A percentile compares a stretch with the other conserved stretches of the same genome.
Conservation (phyloP, 2,329 filamentous ascomycete genomes). For the Ophiostoma montium region DNA sequence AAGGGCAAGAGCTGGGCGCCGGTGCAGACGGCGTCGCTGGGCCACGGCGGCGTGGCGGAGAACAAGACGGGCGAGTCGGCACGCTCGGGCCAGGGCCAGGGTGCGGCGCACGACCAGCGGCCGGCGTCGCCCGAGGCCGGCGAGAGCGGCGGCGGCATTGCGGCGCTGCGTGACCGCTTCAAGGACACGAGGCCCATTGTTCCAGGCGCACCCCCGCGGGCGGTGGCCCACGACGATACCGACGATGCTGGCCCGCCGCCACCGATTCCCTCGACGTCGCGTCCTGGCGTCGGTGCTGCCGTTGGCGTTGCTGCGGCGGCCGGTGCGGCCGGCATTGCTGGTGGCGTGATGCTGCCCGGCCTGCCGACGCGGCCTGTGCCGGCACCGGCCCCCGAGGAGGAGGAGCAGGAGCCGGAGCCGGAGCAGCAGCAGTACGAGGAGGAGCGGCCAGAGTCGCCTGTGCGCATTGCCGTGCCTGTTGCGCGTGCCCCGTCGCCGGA, state of each 20-base stretch:
- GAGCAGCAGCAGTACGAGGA: constrained; percentile 21
- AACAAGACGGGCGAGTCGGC: constrained; percentile 49
- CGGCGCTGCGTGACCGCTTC: constrained; percentile 70
- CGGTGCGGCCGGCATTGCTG: constrained; percentile 62
- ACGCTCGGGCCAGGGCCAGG: too few species aligned
- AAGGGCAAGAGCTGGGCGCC: constrained; percentile 79
- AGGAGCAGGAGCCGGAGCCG: constrained; percentile 32
- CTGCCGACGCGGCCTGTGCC: constrained; percentile 42
- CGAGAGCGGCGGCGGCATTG: constrained; percentile 49
- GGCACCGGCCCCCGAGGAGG: constrained; percentile 38
- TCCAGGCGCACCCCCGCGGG: constrained; percentile 27
- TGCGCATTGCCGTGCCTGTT: constrained; percentile 25
- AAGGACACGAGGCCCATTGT: constrained; percentile 57
- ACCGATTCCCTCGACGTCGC: constrained; percentile 48
- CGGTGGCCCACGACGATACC: constrained; percentile 21
- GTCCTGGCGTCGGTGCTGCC: constrained; percentile 29
- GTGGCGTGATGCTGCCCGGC: constrained; percentile 72
- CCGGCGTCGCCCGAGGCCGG: constrained; percentile 23
- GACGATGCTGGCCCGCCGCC: constrained; percentile 42
- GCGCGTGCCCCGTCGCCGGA: constrained; percentile 41
- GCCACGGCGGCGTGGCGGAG: constrained; percentile 43
- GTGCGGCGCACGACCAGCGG: constrained; percentile 26
- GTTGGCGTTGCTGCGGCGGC: background rate
- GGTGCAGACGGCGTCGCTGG: constrained; percentile 61
- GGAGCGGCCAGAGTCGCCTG: constrained; percentile 18